Evolutionary conservation across 2,329 filamentous ascomycete genomes (phyloP), one percentile per base, ranked within the genome.

Genomic region (Fusarium xyrophilum): DNA sequence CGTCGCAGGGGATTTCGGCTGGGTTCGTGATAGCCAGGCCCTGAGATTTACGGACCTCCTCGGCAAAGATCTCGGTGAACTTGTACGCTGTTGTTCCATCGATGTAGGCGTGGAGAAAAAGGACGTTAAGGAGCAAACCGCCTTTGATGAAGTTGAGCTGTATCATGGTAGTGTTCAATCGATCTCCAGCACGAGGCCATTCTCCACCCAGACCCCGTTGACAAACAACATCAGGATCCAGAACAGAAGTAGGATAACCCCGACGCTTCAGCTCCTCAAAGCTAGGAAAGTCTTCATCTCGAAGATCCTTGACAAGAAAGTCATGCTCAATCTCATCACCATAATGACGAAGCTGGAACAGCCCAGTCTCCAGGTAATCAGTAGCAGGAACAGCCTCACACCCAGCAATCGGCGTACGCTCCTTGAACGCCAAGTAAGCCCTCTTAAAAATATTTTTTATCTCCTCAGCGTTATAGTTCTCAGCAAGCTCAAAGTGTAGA

Each of bases 261-360:
- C 46, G 51, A 10, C 38, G 10, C n/a, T 63, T 63, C 21, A 63
- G 13, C 12, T 63, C 60, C 17, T 28, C 23, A 23, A 57, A 63
- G 8, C 51, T 46, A 6, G 59, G 60, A 17, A 63, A 63, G 14
- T 63, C 59, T 6, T 32, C 9, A 2, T 46, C 30, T 1, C 59
- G 60, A 17, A 63, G 51, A 17, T 63, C 60, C 12, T 63, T 63
- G 13, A 63, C 38, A 19, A 50, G 43, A 36, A 63, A 63, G 17
- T 63, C 60, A 13, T 63, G 52, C 3, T 63, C 43, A 12, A 63
- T 63, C 38, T 63, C 60, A 27, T 63, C 23, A 8, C 59, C 60
- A 11, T 63, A 63, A 14, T 63, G 44, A 13, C 60, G 59, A 15
- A 63, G 59, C 12, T 58, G 51, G 5, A 63, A 19, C 4, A 39